Evolutionary conservation across 2,329 filamentous ascomycete genomes (phyloP), one percentile per base, ranked within the genome.

Genomic region (Chrysoporthe cubensis): DNA sequence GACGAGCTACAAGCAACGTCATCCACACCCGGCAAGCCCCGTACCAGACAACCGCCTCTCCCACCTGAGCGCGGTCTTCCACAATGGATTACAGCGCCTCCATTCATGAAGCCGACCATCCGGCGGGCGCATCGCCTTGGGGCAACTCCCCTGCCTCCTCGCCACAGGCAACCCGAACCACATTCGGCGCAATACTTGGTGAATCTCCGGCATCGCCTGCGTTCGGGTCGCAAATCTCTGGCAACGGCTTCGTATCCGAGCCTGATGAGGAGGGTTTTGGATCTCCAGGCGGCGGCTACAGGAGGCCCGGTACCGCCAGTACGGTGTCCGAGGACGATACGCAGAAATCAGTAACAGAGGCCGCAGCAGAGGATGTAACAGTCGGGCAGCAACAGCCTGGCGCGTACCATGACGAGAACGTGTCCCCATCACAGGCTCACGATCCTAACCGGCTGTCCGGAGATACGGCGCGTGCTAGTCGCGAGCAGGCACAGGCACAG

Each of bases 21-120:
- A 73, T 71, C 69, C 52, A 62, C 64, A 56, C 42, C 14, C 63
- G 18, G 26, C 37, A 43, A 32, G 40, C 52, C 21, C 61, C 54
- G 9, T 43, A 56, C 18, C 34, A 34, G 43, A 62, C 61, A 21
- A 34, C 13, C 26, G 37, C 62, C 46, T 61, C 16, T 32, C 21
- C 26, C 44, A 16, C 37, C 32, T 42, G 40, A 50, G 48, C 43
- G 43, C 34, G 43, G 40, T 48, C 14, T 26, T 54, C 21, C 21
- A 26, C 75, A 71, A 88, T 88, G 86, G 86, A 88, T 78, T 88
- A 88, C 77, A 84, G 83, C 76, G 77, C 85, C 70, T 83, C 85
- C 16, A 85, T 87, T 72, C 74, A 82, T 74, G 86, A 88, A 72
- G 78, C 80, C 63, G 86, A 88, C 58, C 82, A 87, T 71, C 80